Evolutionary conservation across 1,139 yeast genomes (phyloP), one percentile per base, ranked within the genome.

Genomic region (Protomyces lactucae-debilis): DNA sequence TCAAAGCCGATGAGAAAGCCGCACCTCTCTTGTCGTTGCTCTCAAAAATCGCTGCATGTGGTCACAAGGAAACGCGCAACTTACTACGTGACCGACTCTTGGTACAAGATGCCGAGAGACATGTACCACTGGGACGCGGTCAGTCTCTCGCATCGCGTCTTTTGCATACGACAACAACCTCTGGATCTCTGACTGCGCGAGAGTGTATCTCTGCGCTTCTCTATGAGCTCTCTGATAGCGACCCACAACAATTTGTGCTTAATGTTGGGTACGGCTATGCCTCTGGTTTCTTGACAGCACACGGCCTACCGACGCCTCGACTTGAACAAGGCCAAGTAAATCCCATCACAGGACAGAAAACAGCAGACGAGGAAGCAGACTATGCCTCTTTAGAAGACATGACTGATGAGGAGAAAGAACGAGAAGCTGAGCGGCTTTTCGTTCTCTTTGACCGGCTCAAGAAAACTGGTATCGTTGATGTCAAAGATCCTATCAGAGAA

Each of bases 331-430:
- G 45, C 28, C 60, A 54, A 14, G 61, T 72, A 28, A 72, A 74
- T 60, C 74, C 75, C 10, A 66, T 74, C 36, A 74, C 76, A 0
- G 76, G 76, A 10, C 75, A 74, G 61, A 57, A 63, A 3, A 23
- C 65, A 39, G 67, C 52, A 6, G 65, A 54, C 28, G 70, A 66
- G 60, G 52, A 48, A 21, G 68, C 55, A 4, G 60, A 52, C 25
- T 65, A 63, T 54, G 45, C 53, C 9, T 64, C 65, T 16, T 69
- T 75, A 65, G 72, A 71, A 23, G 74, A 72, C 18, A 74, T 82
- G 76, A 76, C 82, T 0, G 78, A 76, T n/a, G 82, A 79, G 64
- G 86, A 83, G 68, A 82, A 83, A 70, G 83, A 82, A 66, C 71
- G 72, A 9, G 86, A 83, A 69, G 83, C 85, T 1, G 85, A 82